phyloP scores from a whole-genome alignment of 768 basidiomycete species.

The Hortiboletus campestris region DNA sequence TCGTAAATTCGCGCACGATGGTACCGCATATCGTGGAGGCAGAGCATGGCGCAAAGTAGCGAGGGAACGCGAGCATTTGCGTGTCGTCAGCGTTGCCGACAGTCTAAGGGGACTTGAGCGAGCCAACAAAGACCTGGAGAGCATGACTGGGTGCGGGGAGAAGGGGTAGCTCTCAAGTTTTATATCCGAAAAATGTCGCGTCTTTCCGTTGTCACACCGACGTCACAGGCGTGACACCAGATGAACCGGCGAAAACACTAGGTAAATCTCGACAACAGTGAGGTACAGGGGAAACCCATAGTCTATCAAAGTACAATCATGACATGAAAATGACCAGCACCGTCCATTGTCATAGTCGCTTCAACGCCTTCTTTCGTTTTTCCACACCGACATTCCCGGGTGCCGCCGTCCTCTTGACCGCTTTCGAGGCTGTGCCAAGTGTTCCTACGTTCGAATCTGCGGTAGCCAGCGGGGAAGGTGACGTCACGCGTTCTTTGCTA shows the following conservation, averaged over 20 bases:
- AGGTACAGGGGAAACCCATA: background rate
- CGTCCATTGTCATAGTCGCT: constrained; percentile 51
- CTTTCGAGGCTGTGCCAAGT: constrained; percentile 46
- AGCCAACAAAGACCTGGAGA: constrained; percentile 21
- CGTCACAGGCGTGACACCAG: constrained; percentile 20
- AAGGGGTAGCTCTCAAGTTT: background rate
- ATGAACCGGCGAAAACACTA: background rate
- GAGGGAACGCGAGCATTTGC: constrained; percentile 14
- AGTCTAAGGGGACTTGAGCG: constrained; percentile 11
- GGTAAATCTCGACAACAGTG: constrained; percentile 3
- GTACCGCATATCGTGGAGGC: background rate
- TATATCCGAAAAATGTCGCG: constrained; percentile 15
- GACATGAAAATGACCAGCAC: background rate
- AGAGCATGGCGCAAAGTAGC: constrained; percentile 6
- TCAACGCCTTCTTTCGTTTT: constrained; percentile 88
- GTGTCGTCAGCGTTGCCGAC: constrained; percentile 7
- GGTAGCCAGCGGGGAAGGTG: constrained; percentile 67
- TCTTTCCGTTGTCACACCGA: constrained; percentile 14
- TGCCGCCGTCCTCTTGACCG: constrained; percentile 63
- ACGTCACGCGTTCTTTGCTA: constrained; percentile 60
- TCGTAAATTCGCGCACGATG: constrained; percentile 9
- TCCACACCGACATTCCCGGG: constrained; percentile 60
- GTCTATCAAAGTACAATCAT: constrained; percentile 4
- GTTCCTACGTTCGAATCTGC: constrained; percentile 66
- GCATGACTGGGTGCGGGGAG: constrained; percentile 12